Evolutionary conservation across 352 stramenopile genomes (phyloP), one percentile per base, ranked within the genome.

Genomic region (Pythium rishiriense): DNA sequence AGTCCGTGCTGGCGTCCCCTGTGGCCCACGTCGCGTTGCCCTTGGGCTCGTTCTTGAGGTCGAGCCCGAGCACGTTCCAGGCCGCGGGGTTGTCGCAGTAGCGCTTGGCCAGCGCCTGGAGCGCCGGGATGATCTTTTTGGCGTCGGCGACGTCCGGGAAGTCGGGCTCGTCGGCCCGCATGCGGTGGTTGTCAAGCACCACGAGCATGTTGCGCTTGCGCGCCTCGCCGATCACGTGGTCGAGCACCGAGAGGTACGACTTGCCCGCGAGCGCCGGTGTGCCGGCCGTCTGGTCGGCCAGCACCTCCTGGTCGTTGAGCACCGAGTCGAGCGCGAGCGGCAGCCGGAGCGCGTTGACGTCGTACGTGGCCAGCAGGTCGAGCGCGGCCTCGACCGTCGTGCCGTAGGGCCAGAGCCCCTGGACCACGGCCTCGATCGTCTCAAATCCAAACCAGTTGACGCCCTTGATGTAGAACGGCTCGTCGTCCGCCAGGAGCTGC

Each of bases 21-120:
- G 72, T 76, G 6, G 79, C 83, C 83, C 83, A 93, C 35, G 81
- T 81, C 1, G 83, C 78, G 29, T 73, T 85, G 4, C 81, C 81
- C 49, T 88, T 87, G 2, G 83, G 83, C 47, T 93, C 81, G 69
- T 90, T 93, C 66, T 93, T 93, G 63, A 93, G 76, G 52, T 93
- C 81, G 31, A 90, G 73, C 37, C 78, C 83, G 33, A 93, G 68
- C 3, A 93, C 81, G 49, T 93, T 93, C 83, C 83, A 93, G 5
- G 77, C 72, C 14, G 71, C 60, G 0, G 77, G 71, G 55, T 90
- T 81, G 28, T 81, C 53, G 52, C 81, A 90, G 68, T 90, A 90
- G 50, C 81, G 69, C 43, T 70, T 78, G 12, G 81, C 81, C 5
- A 90, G 67, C 47, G 73, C 76, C 56, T 82, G 35, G 31, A 90